Conservation (phyloP, 495 filamentous ascomycete species). For the Penicillium coffeae region DNA sequence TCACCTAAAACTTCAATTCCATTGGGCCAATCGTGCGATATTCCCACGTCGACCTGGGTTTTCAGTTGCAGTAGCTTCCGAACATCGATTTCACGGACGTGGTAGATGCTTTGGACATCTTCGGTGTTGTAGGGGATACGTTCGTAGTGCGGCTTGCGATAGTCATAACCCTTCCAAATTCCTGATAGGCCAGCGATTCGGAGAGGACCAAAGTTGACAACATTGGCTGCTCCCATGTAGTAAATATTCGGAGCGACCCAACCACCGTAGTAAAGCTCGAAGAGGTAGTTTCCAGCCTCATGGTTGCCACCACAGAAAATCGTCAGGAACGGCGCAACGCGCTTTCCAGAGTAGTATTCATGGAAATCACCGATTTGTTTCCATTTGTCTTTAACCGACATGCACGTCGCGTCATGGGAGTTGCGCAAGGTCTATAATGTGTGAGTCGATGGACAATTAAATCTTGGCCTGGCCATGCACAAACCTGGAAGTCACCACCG, state of each 20-base stretch:
- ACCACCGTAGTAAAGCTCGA: constrained; percentile 91
- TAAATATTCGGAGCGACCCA: constrained; percentile 98
- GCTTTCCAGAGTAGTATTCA: constrained; percentile 79
- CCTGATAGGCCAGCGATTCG: constrained; percentile 89
- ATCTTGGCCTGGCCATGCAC: background rate
- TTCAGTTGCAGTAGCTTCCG: constrained; percentile 83
- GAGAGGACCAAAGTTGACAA: constrained; percentile 74
- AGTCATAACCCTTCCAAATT: constrained; percentile 88
- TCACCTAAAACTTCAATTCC: constrained; percentile 75
- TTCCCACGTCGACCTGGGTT: constrained; percentile 79
- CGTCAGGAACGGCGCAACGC: constrained; percentile 78
- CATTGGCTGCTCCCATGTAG: constrained; percentile 88
- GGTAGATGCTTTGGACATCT: constrained; percentile 77
- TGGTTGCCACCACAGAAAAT: constrained; percentile 94
- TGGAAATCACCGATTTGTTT: constrained; percentile 84
- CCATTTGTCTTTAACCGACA: constrained; percentile 83
- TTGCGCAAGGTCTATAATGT: constrained; percentile 72
- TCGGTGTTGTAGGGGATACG: constrained; percentile 74
- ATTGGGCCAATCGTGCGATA: constrained; percentile 94
- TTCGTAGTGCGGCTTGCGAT: constrained; percentile 74
- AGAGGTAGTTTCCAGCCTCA: constrained; percentile 81
- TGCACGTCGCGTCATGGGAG: constrained; percentile 74
- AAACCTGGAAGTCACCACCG: constrained; percentile 84
- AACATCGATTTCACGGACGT: constrained; percentile 84
- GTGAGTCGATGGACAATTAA: background rate